Percentiles rank a stretch among this genome's conserved stretches.
Evolutionary conservation across 2,329 filamentous ascomycete species (phyloP).

Genomic region (Aspergillus sp.): DNA sequence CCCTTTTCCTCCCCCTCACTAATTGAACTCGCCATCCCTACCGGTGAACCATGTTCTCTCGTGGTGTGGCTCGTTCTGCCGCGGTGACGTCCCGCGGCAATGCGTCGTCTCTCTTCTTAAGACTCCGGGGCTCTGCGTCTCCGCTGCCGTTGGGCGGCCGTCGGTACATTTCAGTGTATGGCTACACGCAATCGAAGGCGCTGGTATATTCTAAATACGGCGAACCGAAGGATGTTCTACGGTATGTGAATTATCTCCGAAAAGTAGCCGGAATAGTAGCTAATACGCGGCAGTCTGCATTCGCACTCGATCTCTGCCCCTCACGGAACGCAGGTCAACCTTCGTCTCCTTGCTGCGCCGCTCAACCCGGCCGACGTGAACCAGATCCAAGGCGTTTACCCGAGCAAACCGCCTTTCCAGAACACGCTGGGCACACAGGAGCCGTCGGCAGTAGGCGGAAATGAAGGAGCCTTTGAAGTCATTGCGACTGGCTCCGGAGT

Average conservation of each 20-base stretch:
- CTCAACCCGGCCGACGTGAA: conserved; percentile 99
- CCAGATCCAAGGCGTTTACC: conserved; percentile 95
- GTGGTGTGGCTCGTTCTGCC: conserved; percentile 22
- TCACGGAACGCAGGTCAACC: conserved; percentile 65
- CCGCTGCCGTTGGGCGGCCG: conserved; percentile 17
- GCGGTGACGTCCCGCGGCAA: conserved; percentile 13
- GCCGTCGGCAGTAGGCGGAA: conserved; percentile 65
- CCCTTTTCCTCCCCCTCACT: not conserved
- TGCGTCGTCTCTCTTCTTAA: conserved; percentile 9
- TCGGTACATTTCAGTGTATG: conserved; percentile 47
- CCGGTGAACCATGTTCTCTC: conserved; percentile 27
- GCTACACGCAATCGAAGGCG: conserved; percentile 51
- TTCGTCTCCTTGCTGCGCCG: conserved; percentile 85
- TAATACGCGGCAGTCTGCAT: conserved; percentile 36
- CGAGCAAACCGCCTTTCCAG: conserved; percentile 75
- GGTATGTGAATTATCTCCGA: conserved; percentile 24
- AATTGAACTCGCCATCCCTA: not conserved
- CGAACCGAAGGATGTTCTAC: conserved; percentile 49
- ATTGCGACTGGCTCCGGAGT: conserved; percentile 63
- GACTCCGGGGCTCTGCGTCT: conserved; percentile 12
- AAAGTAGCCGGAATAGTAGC: not conserved
- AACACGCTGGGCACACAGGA: conserved; percentile 71
- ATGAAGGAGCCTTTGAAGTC: conserved; percentile 95
- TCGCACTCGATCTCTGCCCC: conserved; percentile 51
- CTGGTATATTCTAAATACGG: conserved; percentile 50